These are phyloP conservation scores for Tilletia caries DNA, from an alignment of 1,284 basidiomycete species.

Conservation along the genomic window DNA sequence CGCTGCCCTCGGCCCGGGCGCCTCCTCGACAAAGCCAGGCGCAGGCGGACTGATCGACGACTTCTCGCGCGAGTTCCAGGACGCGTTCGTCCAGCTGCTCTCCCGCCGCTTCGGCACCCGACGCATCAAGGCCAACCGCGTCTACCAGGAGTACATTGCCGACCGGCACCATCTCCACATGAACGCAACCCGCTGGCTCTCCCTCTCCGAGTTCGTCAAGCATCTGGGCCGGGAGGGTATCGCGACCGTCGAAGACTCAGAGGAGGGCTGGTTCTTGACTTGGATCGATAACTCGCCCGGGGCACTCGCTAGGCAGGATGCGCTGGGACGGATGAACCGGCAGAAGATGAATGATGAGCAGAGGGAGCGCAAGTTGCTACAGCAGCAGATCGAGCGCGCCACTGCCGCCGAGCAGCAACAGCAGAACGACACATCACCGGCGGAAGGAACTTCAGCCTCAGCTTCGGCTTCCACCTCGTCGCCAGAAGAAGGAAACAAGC, in stretches of 20 bases:
- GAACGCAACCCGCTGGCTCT: conserved; percentile 97
- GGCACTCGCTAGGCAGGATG: conserved; percentile 81
- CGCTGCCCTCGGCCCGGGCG: conserved; percentile 66
- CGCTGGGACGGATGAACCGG: conserved; percentile 90
- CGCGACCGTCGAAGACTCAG: conserved; percentile 90
- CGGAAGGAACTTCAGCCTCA: neutral
- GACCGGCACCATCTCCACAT: conserved; percentile 95
- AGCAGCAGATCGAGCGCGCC: conserved; percentile 91
- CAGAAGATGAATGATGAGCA: conserved; percentile 89
- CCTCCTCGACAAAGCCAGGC: too few relatives aligned
- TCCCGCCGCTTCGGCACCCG: conserved; percentile 61
- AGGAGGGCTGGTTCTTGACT: conserved; percentile 83
- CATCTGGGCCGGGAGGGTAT: conserved; percentile 83
- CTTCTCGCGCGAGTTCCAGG: conserved; percentile 84
- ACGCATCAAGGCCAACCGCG: conserved; percentile 69
- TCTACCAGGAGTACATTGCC: conserved; percentile 96
- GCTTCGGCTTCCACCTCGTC: neutral
- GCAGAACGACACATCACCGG: conserved; percentile 24
- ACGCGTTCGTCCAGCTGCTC: conserved; percentile 82
- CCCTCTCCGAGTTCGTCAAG: conserved; percentile 88
- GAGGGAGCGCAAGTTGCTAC: conserved; percentile 80
- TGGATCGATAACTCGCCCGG: conserved; percentile 97
- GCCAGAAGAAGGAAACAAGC: neutral
- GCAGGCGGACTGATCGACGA: conserved; percentile 82
- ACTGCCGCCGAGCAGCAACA: conserved; percentile 59